Conservation (phyloP, 2,329 filamentous ascomycete genomes). For the Aspergillus sp. region DNA sequence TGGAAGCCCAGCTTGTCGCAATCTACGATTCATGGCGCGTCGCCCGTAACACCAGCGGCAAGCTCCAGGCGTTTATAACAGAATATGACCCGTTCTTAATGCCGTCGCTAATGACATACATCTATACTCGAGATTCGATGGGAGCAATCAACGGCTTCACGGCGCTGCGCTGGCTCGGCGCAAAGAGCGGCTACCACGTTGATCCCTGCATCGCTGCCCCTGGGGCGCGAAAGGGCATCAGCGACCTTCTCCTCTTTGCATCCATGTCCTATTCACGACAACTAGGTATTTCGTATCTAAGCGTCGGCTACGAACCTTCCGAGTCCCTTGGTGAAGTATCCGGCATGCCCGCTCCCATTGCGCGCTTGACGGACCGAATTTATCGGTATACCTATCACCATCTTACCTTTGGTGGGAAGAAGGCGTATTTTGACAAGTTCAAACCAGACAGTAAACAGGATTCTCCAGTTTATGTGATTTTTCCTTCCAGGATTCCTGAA, state of each 20-base stretch:
- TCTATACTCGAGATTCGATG: slow-evolving; percentile 35
- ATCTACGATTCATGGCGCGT: slow-evolving; percentile 42
- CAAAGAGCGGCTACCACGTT: slow-evolving; percentile 41
- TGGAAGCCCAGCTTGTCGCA: slow-evolving; percentile 33
- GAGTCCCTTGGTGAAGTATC: slow-evolving; percentile 31
- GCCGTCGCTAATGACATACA: slow-evolving; percentile 41
- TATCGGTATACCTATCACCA: slow-evolving; percentile 34
- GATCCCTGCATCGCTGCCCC: slow-evolving; percentile 41
- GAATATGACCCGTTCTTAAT: slow-evolving; percentile 43
- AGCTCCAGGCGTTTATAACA: slow-evolving; percentile 40
- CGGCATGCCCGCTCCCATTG: slow-evolving; percentile 30
- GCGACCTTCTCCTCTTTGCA: slow-evolving; percentile 38
- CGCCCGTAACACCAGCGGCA: slow-evolving; percentile 29
- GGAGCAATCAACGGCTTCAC: slow-evolving; percentile 39
- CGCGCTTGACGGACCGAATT: slow-evolving; percentile 28
- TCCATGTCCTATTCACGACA: slow-evolving; percentile 40
- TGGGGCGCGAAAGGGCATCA: slow-evolving; percentile 36
- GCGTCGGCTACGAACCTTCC: slow-evolving; percentile 41
- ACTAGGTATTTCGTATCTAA: slow-evolving; percentile 34
- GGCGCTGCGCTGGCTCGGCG: slow-evolving; percentile 38
- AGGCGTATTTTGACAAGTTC: slow-evolving; percentile 43
- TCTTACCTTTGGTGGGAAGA: slow-evolving; percentile 40
- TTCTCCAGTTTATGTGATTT: slow-evolving; percentile 36
- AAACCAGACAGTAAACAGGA: slow-evolving; percentile 33
- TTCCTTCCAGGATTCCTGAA: slow-evolving; percentile 33